Base-by-base conservation (phyloP, 371 early-diverging fungal species). In the Actinomortierella ambigua region DNA sequence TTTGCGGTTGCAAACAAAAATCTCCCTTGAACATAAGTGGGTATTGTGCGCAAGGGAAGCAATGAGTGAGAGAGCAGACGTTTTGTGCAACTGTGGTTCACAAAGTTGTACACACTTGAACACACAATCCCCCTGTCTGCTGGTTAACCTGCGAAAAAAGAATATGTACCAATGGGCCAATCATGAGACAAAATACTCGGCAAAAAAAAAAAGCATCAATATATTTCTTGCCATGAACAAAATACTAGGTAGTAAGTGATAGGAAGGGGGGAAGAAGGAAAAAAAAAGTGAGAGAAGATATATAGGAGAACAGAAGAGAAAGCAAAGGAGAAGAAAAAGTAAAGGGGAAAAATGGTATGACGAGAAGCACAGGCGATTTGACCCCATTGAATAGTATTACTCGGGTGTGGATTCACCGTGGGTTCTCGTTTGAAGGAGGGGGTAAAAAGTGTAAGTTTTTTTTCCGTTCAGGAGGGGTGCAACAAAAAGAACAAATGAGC, bases 241-340 rank as follows among this genome's bases (percentile, higher is more conserved):
- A 51, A 28, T 51, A 27, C n/a, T 26, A 28, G n/a, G 24, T 34
- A 28, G 15, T 22, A 24, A 24, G 50, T 24, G 28, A 51, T n/a
- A 51, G 18, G 29, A 8, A 15, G 15, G n/a, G n/a, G n/a, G n/a
- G 8, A 8, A n/a, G 5, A 15, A 14, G n/a, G 29, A 27, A 51
- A 18, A 29, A 29, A 28, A 51, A 28, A 51, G 51, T 51, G 28
- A 51, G 20, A 28, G 20, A 28, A 46, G 17, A 46, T n/a, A 46
- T n/a, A 46, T n/a, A 46, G 20, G 46, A 46, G 15, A 46, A 15
- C n/a, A n/a, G n/a, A 46, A 20, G 5, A 17, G 20, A 5, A 46
- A 46, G 46, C 46, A 46, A 18, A 15, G 22, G 17, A 46, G 22
- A 46, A 46, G 22, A 8, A 46, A 15, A 46, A 15, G 17, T 8